Evolutionary conservation across 169 alveolate genomes (phyloP).

Genomic region (Plasmodium vivax): DNA sequence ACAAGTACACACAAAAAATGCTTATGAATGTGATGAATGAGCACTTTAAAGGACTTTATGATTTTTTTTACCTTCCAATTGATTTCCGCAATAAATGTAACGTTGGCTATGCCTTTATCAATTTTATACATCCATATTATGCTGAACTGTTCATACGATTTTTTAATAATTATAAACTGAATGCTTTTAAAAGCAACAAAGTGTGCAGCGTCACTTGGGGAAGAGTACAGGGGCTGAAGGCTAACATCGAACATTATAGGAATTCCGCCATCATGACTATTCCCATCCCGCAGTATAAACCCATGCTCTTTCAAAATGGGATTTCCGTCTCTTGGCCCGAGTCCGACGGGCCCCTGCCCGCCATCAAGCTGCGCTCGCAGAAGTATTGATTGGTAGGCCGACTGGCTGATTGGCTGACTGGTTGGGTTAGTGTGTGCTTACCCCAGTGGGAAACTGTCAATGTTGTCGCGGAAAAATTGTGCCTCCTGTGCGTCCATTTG

Average conservation of each 20-base stretch:
- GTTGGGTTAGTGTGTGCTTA: not conserved
- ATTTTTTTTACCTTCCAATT: conserved; percentile 89
- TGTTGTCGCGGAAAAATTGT: not conserved
- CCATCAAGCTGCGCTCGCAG: conserved; percentile 73
- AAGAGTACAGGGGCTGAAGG: conserved; percentile 79
- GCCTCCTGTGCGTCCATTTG: not conserved
- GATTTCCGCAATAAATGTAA: conserved; percentile 88
- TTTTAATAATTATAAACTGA: conserved; percentile 72
- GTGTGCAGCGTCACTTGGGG: conserved; percentile 78
- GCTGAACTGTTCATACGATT: conserved; percentile 75
- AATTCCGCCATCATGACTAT: conserved; percentile 80
- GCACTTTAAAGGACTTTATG: conserved; percentile 81
- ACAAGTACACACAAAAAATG: conserved; percentile 86
- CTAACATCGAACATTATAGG: conserved; percentile 76
- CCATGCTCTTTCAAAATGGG: conserved; percentile 78
- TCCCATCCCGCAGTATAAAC: conserved; percentile 79
- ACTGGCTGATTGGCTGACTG: not conserved
- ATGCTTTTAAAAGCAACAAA: conserved; percentile 77
- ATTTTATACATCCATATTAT: conserved; percentile 79
- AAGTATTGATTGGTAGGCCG: not conserved
- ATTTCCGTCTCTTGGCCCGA: conserved; percentile 77
- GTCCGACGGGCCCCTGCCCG: conserved; percentile 78
- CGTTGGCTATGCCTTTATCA: conserved; percentile 90
- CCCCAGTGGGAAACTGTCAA: not conserved
- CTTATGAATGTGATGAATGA: conserved; percentile 82